Conservation (phyloP, 2,329 filamentous ascomycete species). For the Pseudogymnoascus sp. region DNA sequence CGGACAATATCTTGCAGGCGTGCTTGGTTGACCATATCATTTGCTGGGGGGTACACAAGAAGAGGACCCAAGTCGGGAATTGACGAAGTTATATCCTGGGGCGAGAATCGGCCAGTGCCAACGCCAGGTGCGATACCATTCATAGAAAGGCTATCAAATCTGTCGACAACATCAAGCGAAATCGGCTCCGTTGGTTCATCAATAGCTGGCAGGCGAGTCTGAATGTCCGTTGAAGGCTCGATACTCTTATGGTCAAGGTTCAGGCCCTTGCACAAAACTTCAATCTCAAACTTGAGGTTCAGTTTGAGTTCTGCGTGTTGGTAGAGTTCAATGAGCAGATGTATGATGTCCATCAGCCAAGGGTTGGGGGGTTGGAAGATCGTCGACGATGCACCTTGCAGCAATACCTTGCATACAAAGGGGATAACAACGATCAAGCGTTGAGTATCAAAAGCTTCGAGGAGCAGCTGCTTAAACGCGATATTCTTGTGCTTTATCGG, state of each 20-base stretch:
- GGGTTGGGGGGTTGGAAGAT: constrained; percentile 94
- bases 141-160: constrained; percentile 74
- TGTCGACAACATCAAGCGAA: constrained; percentile 61
- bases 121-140: constrained; percentile 59
- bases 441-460: constrained; percentile 90
- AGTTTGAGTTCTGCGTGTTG: constrained; percentile 88
- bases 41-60: constrained; percentile 71
- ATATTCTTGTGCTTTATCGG: constrained; percentile 96
- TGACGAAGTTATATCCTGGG: constrained; percentile 66
- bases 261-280: constrained; percentile 89
- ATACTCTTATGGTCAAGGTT: constrained; percentile 88
- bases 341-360: constrained; percentile 94
- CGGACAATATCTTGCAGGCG: constrained; percentile 70
- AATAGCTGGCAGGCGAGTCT: constrained; percentile 57
- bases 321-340: constrained; percentile 86
- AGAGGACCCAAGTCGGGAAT: constrained; percentile 77
- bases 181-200: constrained; percentile 50
- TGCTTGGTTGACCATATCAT: constrained; percentile 63
- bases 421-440: constrained; percentile 87
- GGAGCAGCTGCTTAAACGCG: constrained; percentile 88
- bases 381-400: constrained; percentile 73
- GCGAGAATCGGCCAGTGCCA: constrained; percentile 63
- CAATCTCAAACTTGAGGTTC: constrained; percentile 97
- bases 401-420: constrained; percentile 92
- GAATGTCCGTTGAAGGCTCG: constrained; percentile 76